Conservation (phyloP, 371 early-diverging fungal species). For the Mucor circinelloides region DNA sequence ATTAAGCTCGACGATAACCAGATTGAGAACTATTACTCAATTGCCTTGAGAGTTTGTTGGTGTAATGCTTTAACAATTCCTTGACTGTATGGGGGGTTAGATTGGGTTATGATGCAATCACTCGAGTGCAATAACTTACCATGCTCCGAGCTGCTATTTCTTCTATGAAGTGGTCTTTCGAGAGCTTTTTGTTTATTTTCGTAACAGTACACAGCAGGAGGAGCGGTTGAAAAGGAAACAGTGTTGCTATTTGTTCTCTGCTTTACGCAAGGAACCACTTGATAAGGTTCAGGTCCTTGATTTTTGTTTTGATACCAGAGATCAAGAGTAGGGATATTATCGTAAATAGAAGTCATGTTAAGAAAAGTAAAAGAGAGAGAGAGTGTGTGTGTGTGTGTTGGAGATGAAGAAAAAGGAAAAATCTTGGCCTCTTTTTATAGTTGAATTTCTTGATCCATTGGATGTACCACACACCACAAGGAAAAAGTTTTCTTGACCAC, state of each 20-base stretch:
- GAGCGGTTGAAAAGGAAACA: conserved; percentile 37
- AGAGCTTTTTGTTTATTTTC: background rate
- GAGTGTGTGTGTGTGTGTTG: background rate
- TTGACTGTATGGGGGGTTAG: conserved; percentile 14
- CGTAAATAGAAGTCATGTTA: conserved; percentile 30
- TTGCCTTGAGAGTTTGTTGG: conserved; percentile 20
- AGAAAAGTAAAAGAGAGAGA: background rate
- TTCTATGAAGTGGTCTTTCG: conserved; percentile 12
- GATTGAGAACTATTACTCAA: conserved; percentile 9
- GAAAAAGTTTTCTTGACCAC: background rate
- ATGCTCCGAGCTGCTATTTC: conserved; percentile 19
- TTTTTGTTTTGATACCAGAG: conserved; percentile 33
- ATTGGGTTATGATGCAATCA: background rate
- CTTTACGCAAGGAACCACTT: conserved; percentile 11
- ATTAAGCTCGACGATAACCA: conserved; percentile 1
- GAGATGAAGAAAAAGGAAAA: background rate
- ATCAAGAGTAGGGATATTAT: conserved; percentile 36
- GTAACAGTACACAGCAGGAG: conserved; percentile 36
- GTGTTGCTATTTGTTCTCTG: conserved; percentile 5
- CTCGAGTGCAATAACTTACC: background rate
- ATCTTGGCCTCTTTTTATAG: background rate
- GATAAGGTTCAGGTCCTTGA: background rate
- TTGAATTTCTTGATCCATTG: conserved; percentile 1
- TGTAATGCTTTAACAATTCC: conserved; percentile 23
- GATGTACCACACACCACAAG: background rate